Conservation (phyloP, 108 stramenopile genomes). For the Cylindrotheca closterium region DNA sequence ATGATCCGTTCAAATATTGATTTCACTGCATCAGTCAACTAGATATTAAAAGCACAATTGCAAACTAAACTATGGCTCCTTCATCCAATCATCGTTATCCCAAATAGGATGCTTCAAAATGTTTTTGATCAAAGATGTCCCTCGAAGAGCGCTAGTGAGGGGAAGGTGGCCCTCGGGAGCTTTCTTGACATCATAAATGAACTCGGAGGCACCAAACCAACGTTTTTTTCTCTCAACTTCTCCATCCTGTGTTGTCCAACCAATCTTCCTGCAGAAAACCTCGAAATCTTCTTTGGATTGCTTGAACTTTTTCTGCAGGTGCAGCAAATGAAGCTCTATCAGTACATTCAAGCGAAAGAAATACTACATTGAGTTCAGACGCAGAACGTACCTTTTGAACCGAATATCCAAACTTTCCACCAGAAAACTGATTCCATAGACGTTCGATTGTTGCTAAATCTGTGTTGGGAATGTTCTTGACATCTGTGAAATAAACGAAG, state of each 20-base stretch:
- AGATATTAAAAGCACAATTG: no score
- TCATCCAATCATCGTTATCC: slow-evolving; percentile 94
- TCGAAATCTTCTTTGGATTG: slow-evolving; percentile 92
- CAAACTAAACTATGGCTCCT: no score
- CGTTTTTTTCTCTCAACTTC: slow-evolving; percentile 95
- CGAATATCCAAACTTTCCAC: slow-evolving; percentile 94
- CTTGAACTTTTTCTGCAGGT: slow-evolving; percentile 73
- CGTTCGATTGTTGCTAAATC: slow-evolving; percentile 95
- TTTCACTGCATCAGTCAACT: no score
- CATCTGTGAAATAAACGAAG: slow-evolving; percentile 98
- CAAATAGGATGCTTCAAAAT: slow-evolving; percentile 91
- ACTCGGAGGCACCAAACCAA: slow-evolving; percentile 97
- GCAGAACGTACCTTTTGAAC: slow-evolving; percentile 80
- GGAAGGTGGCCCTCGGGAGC: slow-evolving; percentile 95
- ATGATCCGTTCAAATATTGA: no score
- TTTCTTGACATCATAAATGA: slow-evolving; percentile 94
- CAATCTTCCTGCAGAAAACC: slow-evolving; percentile 90
- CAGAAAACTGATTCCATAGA: slow-evolving; percentile 92
- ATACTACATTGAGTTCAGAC: background rate
- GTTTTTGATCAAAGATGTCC: slow-evolving; percentile 90
- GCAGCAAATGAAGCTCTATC: background rate
- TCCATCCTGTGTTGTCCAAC: slow-evolving; percentile 94
- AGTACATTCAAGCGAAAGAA: background rate
- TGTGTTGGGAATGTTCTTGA: slow-evolving; percentile 85
- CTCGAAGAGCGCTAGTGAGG: slow-evolving; percentile 92